Conservation (phyloP, 257 asterid genomes). For the Voacanga thouarsii region DNA sequence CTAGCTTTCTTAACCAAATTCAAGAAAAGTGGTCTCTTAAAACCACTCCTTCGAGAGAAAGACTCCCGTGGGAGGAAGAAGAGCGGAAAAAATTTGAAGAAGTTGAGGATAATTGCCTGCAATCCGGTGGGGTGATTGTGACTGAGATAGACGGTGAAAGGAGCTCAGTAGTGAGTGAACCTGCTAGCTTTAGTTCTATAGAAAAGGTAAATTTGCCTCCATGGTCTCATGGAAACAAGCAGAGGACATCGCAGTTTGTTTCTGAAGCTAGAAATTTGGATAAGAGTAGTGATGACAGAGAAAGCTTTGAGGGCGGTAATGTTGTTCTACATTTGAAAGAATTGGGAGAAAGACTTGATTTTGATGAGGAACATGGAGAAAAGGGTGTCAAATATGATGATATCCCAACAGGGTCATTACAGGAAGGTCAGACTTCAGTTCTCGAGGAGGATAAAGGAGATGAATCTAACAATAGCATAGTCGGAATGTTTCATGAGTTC, state of each 20-base stretch:
- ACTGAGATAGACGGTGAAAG: conserved; percentile 25
- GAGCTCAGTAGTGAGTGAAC: conserved; percentile 15
- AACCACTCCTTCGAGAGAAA: conserved; percentile 48
- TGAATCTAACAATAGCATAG: conserved; percentile 9
- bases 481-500: conserved; percentile 15
- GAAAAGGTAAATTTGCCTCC: conserved; percentile 53
- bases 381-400: conserved; percentile 20
- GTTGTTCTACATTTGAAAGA: conserved; percentile 16
- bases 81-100: conserved; percentile 22
- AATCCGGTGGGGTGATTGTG: conserved; percentile 17
- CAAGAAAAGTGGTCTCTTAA: conserved; percentile 76
- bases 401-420: conserved; percentile 13
- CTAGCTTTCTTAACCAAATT: conserved; percentile 73
- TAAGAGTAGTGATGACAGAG: conserved; percentile 16
- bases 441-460: conserved; percentile 16
- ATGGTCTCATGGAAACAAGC: conserved; percentile 61
- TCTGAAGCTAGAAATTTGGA: conserved; percentile 23
- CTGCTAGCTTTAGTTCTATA: conserved; percentile 23
- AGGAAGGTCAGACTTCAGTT: conserved; percentile 18
- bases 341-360: conserved; percentile 17
- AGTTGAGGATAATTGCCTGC: conserved; percentile 21
- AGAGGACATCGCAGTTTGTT: conserved; percentile 24
- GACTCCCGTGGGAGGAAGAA: conserved; percentile 70
- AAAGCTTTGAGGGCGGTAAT: conserved; percentile 15
- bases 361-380: conserved; percentile 26